A percentile compares a stretch with the other conserved stretches of the same genome.
phyloP scores from a whole-genome alignment of 2,329 filamentous ascomycete genomes.

The Ampelomyces quisqualis region DNA sequence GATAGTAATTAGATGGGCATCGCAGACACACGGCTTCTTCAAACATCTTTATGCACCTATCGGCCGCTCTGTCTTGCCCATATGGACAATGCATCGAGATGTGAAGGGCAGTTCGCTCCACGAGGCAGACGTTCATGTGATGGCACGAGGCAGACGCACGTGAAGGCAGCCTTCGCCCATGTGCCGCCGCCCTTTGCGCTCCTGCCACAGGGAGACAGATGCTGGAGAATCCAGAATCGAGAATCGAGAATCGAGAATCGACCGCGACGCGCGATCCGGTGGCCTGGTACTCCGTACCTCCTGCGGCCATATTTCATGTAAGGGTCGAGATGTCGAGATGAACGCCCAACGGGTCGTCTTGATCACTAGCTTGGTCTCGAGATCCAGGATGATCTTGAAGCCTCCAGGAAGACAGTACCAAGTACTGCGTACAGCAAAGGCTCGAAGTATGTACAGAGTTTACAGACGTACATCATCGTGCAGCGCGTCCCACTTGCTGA shows the following conservation, averaged over 20 bases:
- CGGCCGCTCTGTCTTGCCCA: too few species aligned
- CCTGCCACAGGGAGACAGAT: not conserved
- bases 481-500: conserved; percentile 6
- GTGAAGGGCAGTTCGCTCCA: not conserved
- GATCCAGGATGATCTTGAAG: too few species aligned
- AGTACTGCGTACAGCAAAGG: not conserved
- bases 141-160: not conserved
- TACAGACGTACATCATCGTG: conserved; percentile 13
- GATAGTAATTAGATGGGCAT: too few species aligned
- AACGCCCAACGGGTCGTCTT: too few species aligned
- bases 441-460: not conserved
- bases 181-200: not conserved
- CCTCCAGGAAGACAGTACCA: too few species aligned
- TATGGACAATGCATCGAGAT: too few species aligned
- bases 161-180: not conserved
- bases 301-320: not conserved
- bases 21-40: not conserved
- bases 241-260: too few species aligned
- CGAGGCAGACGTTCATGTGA: too few species aligned
- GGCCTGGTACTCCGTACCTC: not conserved
- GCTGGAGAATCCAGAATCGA: too few species aligned
- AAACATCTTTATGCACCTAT: too few species aligned
- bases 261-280: not conserved
- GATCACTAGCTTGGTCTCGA: too few species aligned
- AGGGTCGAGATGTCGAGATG: not conserved